Base-by-base conservation (phyloP, 2,329 filamentous ascomycete genomes). In the Chrysoporthe austroafricana region DNA sequence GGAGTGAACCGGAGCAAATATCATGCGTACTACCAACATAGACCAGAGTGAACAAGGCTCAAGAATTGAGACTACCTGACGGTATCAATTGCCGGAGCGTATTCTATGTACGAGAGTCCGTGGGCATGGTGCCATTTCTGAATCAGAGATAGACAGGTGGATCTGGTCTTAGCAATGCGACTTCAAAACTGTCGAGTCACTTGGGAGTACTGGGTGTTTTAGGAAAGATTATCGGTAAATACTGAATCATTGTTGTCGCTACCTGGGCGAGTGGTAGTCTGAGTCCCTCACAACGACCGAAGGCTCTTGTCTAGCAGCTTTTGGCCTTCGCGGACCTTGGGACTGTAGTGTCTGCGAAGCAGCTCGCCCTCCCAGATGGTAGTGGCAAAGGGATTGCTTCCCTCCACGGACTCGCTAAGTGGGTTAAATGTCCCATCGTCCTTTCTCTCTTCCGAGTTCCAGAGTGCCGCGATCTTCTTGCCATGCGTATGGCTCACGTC, bases 311-410 rank as follows among this genome's bases (percentile, higher is more conserved):
- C 91, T 76, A 94, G 81, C 57, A 85, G 78, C 77, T 86, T 86
- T 4, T 91, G 82, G 1, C 90, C 91, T 74, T 97, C 93, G 72
- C 93, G 85, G 1, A 99, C 91, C 75, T 90, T 90, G 7, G 94
- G 95, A 73, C 91, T 94, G 77, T 92, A 99, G 80, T 99, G 96
- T 72, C 87, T 85, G 76, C 90, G 85, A 73, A 99, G 77, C 67
- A 99, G 76, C 81, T 98, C 96, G 0, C 93, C 94, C 77, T 98
- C 96, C 96, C 95, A 99, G 0, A 96, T 86, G 0, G 93, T 97
- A 4, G 90, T 88, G 0, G 94, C 92, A 79, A 96, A 97, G 0
- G 95, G 94, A 79, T 98, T 98, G 72, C 91, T 94, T 8, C 88
- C 90, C 79, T 97, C 95, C 3, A 96, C 86, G 71, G 90, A 92